Percentiles rank a stretch among this genome's conserved stretches.
phyloP scores from a whole-genome alignment of 2,329 filamentous ascomycete genomes.

The Celoporthe dispersa region DNA sequence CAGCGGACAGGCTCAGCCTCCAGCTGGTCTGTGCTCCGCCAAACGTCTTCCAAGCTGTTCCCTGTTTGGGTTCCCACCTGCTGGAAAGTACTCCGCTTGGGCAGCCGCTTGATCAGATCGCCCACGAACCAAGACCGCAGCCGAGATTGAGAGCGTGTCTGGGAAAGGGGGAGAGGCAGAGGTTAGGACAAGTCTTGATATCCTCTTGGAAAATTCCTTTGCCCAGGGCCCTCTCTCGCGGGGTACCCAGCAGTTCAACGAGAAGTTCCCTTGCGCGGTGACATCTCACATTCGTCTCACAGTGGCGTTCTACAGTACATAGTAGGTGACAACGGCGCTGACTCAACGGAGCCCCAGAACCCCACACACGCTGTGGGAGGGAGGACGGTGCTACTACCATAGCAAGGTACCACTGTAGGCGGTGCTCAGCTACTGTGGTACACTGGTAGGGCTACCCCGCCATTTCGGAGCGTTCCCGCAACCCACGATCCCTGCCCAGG shows the following conservation, averaged over 20 bases:
- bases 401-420: background rate
- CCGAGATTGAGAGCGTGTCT: background rate
- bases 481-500: constrained; percentile 6
- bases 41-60: constrained; percentile 4
- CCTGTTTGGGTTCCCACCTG: background rate
- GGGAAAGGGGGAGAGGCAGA: background rate
- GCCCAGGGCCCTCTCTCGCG: background rate
- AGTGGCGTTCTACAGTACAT: background rate
- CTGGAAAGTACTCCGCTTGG: constrained; percentile 25
- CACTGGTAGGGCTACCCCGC: constrained; percentile 4
- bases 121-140: background rate
- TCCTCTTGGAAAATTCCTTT: background rate
- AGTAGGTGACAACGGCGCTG: background rate
- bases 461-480: constrained; percentile 14
- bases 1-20: constrained; percentile 9
- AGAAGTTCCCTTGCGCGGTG: background rate
- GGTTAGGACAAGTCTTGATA: background rate
- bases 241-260: background rate
- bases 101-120: constrained; percentile 16
- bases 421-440: background rate
- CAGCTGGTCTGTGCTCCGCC: constrained; percentile 14
- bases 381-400: background rate
- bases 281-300: background rate
- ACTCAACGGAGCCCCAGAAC: background rate
- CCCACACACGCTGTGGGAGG: background rate